Evolutionary conservation across 1,284 basidiomycete genomes (phyloP), one percentile per base, ranked within the genome.

Genomic region (Fomitopsis pinicola): DNA sequence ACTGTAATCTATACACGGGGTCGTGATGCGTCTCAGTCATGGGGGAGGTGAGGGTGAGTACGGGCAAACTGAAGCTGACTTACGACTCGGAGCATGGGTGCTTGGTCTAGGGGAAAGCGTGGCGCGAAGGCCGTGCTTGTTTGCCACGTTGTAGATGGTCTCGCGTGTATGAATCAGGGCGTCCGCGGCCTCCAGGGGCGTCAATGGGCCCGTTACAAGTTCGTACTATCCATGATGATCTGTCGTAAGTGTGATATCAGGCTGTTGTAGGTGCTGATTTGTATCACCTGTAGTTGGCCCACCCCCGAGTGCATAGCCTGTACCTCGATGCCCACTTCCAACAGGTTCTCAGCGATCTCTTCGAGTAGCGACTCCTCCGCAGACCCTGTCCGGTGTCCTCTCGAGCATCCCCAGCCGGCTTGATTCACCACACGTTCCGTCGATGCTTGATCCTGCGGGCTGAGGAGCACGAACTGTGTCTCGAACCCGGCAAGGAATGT

Each of bases 401-500:
- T 67, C 0, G 85, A 73, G 19, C 75, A 75, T 17, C 78, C 80
- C 79, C 80, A 91, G 40, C 80, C 79, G 57, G 79, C 77, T 5
- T 76, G 54, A 65, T 84, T 82, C 38, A 78, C 78, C 26, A 80
- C 72, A 36, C 75, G 71, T 28, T 84, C 60, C 22, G 61, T 69
- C 0, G 85, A 83, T 12, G 77, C 66, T 22, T 22, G 22, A 0
- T 81, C 3, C 22, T 30, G 28, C 15, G 78, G 80, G 63, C 79
- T 81, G 35, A 91, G 77, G 6, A 91, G 80, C 57, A 84, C 82
- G 66, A 90, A 89, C 68, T 91, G 87, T 2, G 78, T 80, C 73
- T 91, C 89, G 65, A 87, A 80, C 3, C 89, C 88, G 22, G 88
- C 78, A 40, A 89, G 77, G 69, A 89, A 89, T 8, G 81, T 74